Base-by-base conservation (phyloP, 768 basidiomycete species). In the Lactarius evosmus region DNA sequence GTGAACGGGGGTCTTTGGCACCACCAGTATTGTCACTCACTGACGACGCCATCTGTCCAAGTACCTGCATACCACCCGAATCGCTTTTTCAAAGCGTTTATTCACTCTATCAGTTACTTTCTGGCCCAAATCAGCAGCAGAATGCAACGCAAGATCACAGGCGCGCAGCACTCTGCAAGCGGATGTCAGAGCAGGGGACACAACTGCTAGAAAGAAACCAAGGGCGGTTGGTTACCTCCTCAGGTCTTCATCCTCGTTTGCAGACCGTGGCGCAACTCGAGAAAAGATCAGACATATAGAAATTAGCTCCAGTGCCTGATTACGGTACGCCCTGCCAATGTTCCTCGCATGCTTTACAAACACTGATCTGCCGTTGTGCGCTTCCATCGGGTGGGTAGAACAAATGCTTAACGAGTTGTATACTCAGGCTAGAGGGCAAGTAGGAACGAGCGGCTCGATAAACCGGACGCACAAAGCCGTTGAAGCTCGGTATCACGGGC, bases 291-390 rank as follows among this genome's bases (percentile, higher is more conserved):
- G 51, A 29, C 56, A 63, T 17, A 66, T 34, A 12, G 49, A 56
- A 16, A 57, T 40, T 17, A 63, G 19, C n/a, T 63, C 62, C 32
- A n/a, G 44, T 2, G 62, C 56, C n/a, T 44, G 56, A 25, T 52
- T 58, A 52, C 40, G n/a, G 32, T 63, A 58, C 9, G 41, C 57
- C 32, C 57, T 44, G 52, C 63, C 63, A 22, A 64, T 38, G 19
- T 59, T 64, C 58, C 46, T 64, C 38, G 46, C 59, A 7, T 60
- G 50, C 44, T n/a, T 58, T 6, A 44, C 29, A 25, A 66, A 72
- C 51, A 14, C 36, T 32, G 32, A 36, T 32, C 5, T 32, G 14
- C 17, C 58, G 30, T 49, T 14, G 25, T 49, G 46, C 1, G 25
- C 46, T 25, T 49, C 46, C 46, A 49, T 49, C 6, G 12, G 46